These are phyloP conservation scores for Cercophora newfieldiana DNA, from an alignment of 495 filamentous ascomycete species.

Conservation along the genomic window DNA sequence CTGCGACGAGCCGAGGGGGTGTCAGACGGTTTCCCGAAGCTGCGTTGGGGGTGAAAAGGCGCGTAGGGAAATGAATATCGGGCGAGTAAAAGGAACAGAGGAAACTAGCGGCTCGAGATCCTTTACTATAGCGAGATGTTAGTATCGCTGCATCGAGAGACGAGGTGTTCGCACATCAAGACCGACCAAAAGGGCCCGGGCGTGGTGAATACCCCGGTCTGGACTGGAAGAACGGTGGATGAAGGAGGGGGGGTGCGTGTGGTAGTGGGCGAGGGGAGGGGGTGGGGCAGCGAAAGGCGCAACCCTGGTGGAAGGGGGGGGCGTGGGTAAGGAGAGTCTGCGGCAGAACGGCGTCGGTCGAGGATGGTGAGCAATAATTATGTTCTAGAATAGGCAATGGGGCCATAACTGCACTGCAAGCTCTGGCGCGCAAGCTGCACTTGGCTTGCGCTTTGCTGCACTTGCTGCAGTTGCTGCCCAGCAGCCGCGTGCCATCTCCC, in stretches of 20 bases:
- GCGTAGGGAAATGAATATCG: slow-evolving; percentile 26
- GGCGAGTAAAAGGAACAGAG: slow-evolving; percentile 1
- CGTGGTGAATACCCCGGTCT: slow-evolving; percentile 9
- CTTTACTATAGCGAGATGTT: slow-evolving; percentile 22
- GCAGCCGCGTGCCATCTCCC: background rate
- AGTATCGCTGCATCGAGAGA: slow-evolving; percentile 18
- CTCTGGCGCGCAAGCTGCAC: background rate
- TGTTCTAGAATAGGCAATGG: slow-evolving; percentile 15
- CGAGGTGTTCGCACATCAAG: slow-evolving; percentile 9
- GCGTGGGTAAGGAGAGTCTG: slow-evolving; percentile 1
- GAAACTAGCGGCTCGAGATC: slow-evolving; percentile 11
- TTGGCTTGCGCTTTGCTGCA: background rate
- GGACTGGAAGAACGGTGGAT: slow-evolving; percentile 14
- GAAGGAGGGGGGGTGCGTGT: no score
- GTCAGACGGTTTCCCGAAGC: slow-evolving; percentile 3
- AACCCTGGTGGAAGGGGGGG: background rate
- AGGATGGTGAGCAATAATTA: slow-evolving; percentile 6
- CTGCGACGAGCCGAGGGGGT: slow-evolving; percentile 2
- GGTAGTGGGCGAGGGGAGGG: background rate
- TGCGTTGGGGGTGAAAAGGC: slow-evolving; percentile 12
- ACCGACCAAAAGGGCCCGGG: background rate
- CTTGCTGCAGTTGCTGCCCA: background rate
- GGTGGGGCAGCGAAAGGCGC: background rate
- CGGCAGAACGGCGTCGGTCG: background rate
- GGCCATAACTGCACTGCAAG: slow-evolving; percentile 15